Evolutionary conservation across 148 eudicot genomes (phyloP).

Genomic region (Gaultheria prostrata): DNA sequence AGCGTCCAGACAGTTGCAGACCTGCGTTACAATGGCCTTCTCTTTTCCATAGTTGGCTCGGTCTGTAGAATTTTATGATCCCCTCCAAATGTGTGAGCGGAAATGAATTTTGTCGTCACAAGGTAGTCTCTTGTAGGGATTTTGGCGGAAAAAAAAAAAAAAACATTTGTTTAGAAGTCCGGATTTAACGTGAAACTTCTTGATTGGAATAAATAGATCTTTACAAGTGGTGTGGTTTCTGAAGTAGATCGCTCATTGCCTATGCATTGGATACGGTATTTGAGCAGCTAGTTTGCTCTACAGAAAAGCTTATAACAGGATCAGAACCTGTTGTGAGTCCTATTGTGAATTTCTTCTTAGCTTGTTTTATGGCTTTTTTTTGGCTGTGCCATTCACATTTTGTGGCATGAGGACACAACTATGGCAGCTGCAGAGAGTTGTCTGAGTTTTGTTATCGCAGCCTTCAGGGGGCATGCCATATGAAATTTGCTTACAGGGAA

Average conservation of each 20-base stretch:
- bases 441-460: not conserved
- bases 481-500: not conserved
- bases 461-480: not conserved
- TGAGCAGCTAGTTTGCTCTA: conserved; percentile 5
- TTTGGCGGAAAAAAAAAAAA: not conserved
- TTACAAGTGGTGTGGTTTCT: not conserved
- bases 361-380: not conserved
- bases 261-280: not conserved
- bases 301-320: not conserved
- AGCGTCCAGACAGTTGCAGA: not conserved
- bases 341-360: not conserved
- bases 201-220: conserved; percentile 29
- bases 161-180: conserved; percentile 41
- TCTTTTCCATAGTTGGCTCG: conserved; percentile 44
- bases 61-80: conserved; percentile 40
- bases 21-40: conserved; percentile 20
- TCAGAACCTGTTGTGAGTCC: not conserved
- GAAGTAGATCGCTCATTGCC: not conserved
- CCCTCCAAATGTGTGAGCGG: conserved; percentile 50
- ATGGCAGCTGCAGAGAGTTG: not conserved
- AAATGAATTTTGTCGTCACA: conserved; percentile 66
- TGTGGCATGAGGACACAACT: not conserved
- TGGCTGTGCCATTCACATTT: not conserved
- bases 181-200: conserved; percentile 31
- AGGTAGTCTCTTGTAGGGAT: conserved; percentile 34